Evolutionary conservation across 2,329 filamentous ascomycete genomes (phyloP).

Genomic region (Nemania sp.): DNA sequence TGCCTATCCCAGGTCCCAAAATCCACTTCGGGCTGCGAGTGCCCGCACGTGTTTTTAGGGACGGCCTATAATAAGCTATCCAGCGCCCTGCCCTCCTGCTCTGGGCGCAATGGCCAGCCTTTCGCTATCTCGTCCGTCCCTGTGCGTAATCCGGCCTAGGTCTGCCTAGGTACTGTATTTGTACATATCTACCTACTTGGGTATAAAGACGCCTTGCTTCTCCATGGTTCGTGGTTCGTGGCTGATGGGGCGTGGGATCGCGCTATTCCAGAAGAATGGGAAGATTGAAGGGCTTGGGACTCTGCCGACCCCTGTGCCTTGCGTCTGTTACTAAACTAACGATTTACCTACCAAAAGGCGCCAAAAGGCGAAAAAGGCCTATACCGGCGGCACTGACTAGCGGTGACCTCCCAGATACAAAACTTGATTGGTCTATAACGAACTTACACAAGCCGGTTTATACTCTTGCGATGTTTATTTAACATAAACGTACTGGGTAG

Average conservation of each 20-base stretch:
- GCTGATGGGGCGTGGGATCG: slow-evolving; percentile 19
- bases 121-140: slow-evolving; percentile 2
- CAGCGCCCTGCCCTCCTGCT: slow-evolving; percentile 3
- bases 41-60: slow-evolving; percentile 40
- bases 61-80: slow-evolving; percentile 23
- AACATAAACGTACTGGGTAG: background rate
- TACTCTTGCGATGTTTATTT: slow-evolving; percentile 5
- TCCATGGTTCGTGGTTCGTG: slow-evolving; percentile 18
- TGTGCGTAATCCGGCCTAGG: background rate
- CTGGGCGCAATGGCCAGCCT: slow-evolving; percentile 5
- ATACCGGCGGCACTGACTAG: slow-evolving; percentile 31
- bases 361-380: no score
- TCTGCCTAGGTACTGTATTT: no score
- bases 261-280: slow-evolving; percentile 16
- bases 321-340: slow-evolving; percentile 21
- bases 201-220: background rate
- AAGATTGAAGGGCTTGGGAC: background rate
- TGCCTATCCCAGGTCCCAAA: slow-evolving; percentile 30
- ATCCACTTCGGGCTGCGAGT: slow-evolving; percentile 40
- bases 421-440: slow-evolving; percentile 24
- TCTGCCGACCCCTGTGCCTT: slow-evolving; percentile 31
- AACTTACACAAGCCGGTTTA: slow-evolving; percentile 11
- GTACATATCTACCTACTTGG: no score
- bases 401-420: slow-evolving; percentile 30
- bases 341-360: background rate